These are phyloP conservation scores for Phaeoacremonium minimum DNA, from an alignment of 2,329 filamentous ascomycete genomes.

Conservation along the genomic window DNA sequence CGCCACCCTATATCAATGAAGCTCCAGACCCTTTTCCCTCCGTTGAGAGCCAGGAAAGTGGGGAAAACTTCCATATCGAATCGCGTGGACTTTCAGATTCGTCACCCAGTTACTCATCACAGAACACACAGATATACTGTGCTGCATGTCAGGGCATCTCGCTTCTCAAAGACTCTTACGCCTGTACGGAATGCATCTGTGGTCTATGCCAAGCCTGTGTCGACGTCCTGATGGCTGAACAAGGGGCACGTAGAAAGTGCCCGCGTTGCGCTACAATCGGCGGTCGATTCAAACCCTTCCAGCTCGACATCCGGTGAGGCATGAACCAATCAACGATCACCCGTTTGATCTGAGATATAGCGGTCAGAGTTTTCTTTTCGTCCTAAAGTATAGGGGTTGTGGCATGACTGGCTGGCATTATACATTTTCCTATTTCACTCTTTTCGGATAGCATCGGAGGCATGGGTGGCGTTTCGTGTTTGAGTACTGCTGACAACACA, in stretches of 20 bases:
- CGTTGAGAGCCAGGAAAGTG: slow-evolving; percentile 73
- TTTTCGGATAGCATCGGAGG: too few species aligned
- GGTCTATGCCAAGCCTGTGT: slow-evolving; percentile 88
- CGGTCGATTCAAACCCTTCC: slow-evolving; percentile 78
- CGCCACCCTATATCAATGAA: slow-evolving; percentile 66
- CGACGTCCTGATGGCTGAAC: slow-evolving; percentile 71
- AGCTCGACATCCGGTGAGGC: slow-evolving; percentile 74
- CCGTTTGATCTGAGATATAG: too few species aligned
- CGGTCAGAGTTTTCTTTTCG: too few species aligned
- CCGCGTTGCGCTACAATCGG: slow-evolving; percentile 76
- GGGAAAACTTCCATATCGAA: slow-evolving; percentile 69
- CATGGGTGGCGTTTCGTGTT: too few species aligned
- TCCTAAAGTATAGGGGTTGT: too few species aligned
- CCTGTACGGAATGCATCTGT: slow-evolving; percentile 94
- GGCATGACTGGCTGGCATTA: too few species aligned
- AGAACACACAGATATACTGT: slow-evolving; percentile 85
- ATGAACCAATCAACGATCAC: too few species aligned
- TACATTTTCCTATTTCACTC: too few species aligned
- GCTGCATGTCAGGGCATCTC: slow-evolving; percentile 79
- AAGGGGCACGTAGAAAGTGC: slow-evolving; percentile 72
- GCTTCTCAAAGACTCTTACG: slow-evolving; percentile 77
- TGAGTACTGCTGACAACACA: too few species aligned
- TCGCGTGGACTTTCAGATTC: slow-evolving; percentile 61
- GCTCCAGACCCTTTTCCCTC: slow-evolving; percentile 80
- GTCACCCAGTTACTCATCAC: slow-evolving; percentile 70